A percentile compares a stretch with the other conserved stretches of the same genome.
Conservation (phyloP, 768 basidiomycete genomes). For the Lanmaoa rubissima region DNA sequence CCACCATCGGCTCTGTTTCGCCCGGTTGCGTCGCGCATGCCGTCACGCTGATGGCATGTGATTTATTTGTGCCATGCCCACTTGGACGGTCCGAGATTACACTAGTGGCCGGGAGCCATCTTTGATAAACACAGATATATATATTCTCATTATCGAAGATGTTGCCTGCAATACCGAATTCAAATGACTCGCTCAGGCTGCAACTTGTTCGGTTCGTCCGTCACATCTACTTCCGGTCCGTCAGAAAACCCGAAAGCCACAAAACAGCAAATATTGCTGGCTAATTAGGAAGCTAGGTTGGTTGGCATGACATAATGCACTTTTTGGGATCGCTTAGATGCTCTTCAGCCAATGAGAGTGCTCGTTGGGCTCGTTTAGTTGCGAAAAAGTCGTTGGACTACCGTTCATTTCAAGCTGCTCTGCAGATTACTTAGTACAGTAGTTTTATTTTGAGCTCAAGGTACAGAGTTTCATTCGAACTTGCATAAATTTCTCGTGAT, state of each 20-base stretch:
- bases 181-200: neutral
- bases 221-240: neutral
- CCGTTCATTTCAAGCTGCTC: no score
- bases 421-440: neutral
- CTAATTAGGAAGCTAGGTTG: no score
- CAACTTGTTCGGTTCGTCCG: neutral
- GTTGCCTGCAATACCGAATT: neutral
- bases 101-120: neutral
- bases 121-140: neutral
- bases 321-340: no score
- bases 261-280: no score
- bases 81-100: neutral
- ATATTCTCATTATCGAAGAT: neutral
- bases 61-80: neutral
- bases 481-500: neutral
- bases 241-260: no score
- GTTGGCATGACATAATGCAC: no score
- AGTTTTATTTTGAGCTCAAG: neutral
- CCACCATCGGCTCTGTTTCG: slow-evolving; percentile 7
- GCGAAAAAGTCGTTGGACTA: no score
- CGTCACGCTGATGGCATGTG: neutral
- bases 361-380: no score
- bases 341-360: no score
- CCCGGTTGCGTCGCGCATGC: slow-evolving; percentile 1
- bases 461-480: neutral